Evolutionary conservation across 2,329 filamentous ascomycete genomes (phyloP), one percentile per base, ranked within the genome.

Genomic region (Ophiostoma australiae): DNA sequence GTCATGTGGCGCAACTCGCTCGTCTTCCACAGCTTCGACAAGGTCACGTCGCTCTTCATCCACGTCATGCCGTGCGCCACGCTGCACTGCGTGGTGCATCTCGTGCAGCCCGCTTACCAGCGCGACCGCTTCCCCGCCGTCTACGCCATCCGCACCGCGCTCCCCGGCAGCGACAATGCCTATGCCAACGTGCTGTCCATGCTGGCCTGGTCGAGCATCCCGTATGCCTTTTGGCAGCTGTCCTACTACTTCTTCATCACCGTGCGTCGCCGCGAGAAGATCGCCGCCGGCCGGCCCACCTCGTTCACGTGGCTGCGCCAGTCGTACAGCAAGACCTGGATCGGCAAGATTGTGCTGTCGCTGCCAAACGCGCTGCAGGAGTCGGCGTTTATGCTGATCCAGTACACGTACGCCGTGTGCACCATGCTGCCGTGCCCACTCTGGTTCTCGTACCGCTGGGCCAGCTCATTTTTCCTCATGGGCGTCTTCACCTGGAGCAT

Each of bases 1-100:
- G 93, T 95, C 78, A 95, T 99, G 94, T 99, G 95, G 95, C 89
- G 95, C 74, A 99, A 99, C 80, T 97, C 94, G 41, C 87, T 99
- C 77, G 95, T 99, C 67, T 99, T 99, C 80, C 95, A 99, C 83
- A 97, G 93, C 78, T 89, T 99, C 81, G 95, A 99, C 84, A 99
- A 99, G 81, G 93, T 98, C 73, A 96, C 94, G 15, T 95, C 92
- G 78, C 85, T 99, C n/a, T 99, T 99, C 82, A 97, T 99, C 76
- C 95, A 99, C 80, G 97, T 99, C 77, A 99, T 99, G 94, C 95
- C 95, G 0, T 97, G 94, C 75, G 94, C 91, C 6, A 92, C 94
- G 1, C 86, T 99, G 15, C 95, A 99, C 80, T 96, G 93, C 78
- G 85, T 99, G 17, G 91, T 97, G 20, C 95, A 99, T 78, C 84